These are phyloP conservation scores for Quercus aquifolioides DNA, from an alignment of 306 rosid species.

Conservation along the genomic window DNA sequence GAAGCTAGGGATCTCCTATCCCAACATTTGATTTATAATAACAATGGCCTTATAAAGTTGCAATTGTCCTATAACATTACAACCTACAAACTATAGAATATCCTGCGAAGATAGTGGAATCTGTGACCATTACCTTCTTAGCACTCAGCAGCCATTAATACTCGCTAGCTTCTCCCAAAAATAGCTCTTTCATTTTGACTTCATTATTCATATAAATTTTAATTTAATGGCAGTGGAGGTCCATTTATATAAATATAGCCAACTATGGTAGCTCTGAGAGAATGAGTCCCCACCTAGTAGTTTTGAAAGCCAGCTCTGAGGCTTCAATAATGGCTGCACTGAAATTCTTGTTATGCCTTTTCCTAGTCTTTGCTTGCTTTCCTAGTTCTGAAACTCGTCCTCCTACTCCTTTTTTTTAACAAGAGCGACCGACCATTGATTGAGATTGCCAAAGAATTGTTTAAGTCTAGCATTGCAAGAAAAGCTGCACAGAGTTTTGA, in stretches of 20 bases:
- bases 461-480: conserved; percentile 17
- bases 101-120: too few species aligned
- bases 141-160: too few species aligned
- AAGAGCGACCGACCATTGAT: not conserved
- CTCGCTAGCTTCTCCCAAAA: too few species aligned
- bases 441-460: conserved; percentile 22
- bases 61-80: too few species aligned
- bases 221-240: not conserved
- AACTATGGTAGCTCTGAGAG: not conserved
- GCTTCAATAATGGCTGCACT: not conserved
- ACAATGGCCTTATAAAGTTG: too few species aligned
- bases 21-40: too few species aligned
- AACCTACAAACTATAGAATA: too few species aligned
- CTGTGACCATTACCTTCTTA: too few species aligned
- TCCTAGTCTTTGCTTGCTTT: conserved; percentile 2
- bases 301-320: not conserved
- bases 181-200: too few species aligned
- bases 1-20: too few species aligned
- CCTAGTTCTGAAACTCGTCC: conserved; percentile 14
- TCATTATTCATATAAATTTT: too few species aligned
- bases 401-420: not conserved
- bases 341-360: not conserved
- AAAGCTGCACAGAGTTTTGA: conserved; percentile 4
- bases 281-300: not conserved
- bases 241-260: not conserved